Evolutionary conservation across 352 stramenopile genomes (phyloP).

Genomic region (Saprolegnia diclina): DNA sequence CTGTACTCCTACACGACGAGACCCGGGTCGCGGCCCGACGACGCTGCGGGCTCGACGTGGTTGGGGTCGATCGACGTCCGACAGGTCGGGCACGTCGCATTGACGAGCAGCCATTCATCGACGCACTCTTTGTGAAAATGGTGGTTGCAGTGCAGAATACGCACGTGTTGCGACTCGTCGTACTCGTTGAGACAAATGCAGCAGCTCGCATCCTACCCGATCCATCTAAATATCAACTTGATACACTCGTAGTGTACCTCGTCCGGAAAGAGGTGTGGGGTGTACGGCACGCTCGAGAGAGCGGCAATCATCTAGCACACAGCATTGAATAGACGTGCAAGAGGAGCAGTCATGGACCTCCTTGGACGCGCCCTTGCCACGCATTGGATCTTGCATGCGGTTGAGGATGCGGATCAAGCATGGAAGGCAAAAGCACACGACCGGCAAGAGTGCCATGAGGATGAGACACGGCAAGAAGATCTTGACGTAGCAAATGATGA

Average conservation of each 20-base stretch:
- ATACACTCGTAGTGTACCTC: conserved; percentile 33
- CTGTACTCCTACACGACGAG: neutral
- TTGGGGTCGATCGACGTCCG: conserved; percentile 66
- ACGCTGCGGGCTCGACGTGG: neutral
- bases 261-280: conserved; percentile 24
- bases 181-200: conserved; percentile 90
- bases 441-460: conserved; percentile 81
- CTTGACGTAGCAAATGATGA: conserved; percentile 90
- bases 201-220: conserved; percentile 79
- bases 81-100: conserved; percentile 83
- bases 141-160: conserved; percentile 93
- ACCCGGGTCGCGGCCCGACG: neutral
- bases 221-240: conserved; percentile 32
- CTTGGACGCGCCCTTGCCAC: conserved; percentile 75
- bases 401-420: conserved; percentile 90
- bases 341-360: conserved; percentile 37
- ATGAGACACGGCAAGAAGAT: conserved; percentile 90
- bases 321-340: neutral
- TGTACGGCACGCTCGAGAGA: conserved; percentile 16
- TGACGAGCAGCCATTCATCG: conserved; percentile 85
- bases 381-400: conserved; percentile 82
- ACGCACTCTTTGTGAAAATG: conserved; percentile 92
- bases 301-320: conserved; percentile 10
- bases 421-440: conserved; percentile 92
- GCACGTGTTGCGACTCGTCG: conserved; percentile 79